These are phyloP conservation scores for Pterula multifida DNA, from an alignment of 1,284 basidiomycete species.

Conservation along the genomic window DNA sequence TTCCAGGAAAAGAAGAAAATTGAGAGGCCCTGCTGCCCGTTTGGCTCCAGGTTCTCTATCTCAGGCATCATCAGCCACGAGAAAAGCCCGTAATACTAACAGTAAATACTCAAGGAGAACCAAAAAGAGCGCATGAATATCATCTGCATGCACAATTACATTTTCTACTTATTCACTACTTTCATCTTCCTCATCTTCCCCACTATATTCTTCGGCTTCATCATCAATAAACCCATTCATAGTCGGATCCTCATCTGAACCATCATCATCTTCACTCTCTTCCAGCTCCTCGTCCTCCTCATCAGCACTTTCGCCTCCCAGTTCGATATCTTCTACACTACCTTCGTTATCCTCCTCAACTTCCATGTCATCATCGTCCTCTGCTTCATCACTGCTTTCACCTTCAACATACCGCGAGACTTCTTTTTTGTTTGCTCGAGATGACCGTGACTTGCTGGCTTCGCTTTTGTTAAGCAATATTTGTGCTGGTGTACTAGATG, in stretches of 20 bases:
- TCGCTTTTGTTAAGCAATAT: constrained; percentile 27
- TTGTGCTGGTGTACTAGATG: constrained; percentile 47
- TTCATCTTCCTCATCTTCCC: constrained; percentile 50
- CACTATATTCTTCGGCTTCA: constrained; percentile 60
- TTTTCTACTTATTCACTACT: neutral
- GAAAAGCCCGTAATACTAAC: no score
- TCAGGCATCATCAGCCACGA: no score
- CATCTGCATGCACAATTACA: no score
- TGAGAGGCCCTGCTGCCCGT: neutral
- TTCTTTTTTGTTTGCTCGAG: constrained; percentile 16
- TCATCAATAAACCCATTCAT: constrained; percentile 62
- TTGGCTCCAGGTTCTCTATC: no score
- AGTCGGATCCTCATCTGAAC: constrained; percentile 37
- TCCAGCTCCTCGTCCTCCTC: constrained; percentile 35
- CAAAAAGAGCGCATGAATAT: no score
- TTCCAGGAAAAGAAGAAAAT: neutral
- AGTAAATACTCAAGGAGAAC: no score
- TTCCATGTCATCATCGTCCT: constrained; percentile 20
- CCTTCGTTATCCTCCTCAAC: constrained; percentile 49
- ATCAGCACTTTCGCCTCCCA: constrained; percentile 46
- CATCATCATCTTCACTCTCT: constrained; percentile 38
- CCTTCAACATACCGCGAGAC: constrained; percentile 62
- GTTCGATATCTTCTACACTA: constrained; percentile 56
- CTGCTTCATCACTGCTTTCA: constrained; percentile 61
- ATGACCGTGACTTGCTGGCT: constrained; percentile 14